Base-by-base conservation (phyloP, 2,329 filamentous ascomycete species). In the Coleophoma cylindrospora region DNA sequence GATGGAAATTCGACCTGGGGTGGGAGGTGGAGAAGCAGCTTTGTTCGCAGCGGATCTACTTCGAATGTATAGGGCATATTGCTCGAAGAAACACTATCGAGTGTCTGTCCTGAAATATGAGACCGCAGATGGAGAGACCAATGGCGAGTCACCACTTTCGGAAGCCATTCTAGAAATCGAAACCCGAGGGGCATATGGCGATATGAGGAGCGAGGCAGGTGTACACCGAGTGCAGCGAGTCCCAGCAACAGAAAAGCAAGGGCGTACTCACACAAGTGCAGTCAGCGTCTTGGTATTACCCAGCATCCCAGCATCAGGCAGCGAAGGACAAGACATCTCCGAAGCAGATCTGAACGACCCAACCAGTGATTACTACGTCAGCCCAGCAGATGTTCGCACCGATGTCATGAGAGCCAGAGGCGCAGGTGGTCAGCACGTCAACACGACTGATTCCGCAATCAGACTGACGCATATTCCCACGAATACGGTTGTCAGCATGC, bases 401-500 rank as follows among this genome's bases (percentile, higher is more conserved):
- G 94, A 99, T 65, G 89, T 91, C 53, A 96, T 97, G 91, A 81
- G 91, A 14, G 91, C 94, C 0, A 77, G 89, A 43, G 94, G 94
- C 52, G 92, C 94, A 0, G 94, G 94, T 33, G 94, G 94, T 1
- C 94, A 99, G 72, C 94, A 99, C 70, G 94, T 99, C 65, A 99
- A 99, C 72, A 96, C 92, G 68, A 99, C 94, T 0, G 94, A 99
- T 72, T 96, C 90, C 32, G 94, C 94, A 3, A 89, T 99, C 54
- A 86, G 94, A 10, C 76, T 99, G 61, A 97, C 91, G 2, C 94
- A 99, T 72, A 70, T 87, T 7, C 94, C 94, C 2, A 95, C 91
- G 1, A 88, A 87, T 41, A 94, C 84, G 0, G 82, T 89, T 2
- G 91, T 97, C 13, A 86, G 85, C 12, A 95, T 97, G 79, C 94